Base-by-base conservation (phyloP, 441 rosid species). In the Corymbia calophylla region DNA sequence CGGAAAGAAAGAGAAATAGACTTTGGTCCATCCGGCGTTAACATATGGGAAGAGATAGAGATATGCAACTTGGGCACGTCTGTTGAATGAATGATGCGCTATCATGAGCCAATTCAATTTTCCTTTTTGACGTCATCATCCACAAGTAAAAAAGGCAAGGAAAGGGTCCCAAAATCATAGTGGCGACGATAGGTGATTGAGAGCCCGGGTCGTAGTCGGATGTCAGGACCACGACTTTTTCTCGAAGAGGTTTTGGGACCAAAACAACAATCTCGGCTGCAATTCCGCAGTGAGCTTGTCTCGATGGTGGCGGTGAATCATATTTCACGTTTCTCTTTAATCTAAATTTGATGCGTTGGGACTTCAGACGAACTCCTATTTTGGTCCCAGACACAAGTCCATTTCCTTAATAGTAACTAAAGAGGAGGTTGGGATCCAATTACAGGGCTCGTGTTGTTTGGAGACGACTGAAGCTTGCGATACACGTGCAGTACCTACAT, bases 261-360 rank as follows among this genome's bases (percentile, higher is more conserved):
- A 27, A 25, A 29, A 60, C 31, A 27, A 60, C 3, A 25, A 25
- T 11, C 25, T 60, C 31, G 0, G 31, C 2, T 11, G 66, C 66
- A 27, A 25, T 58, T 58, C 64, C 14, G n/a, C 25, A 55, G 58
- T 19, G 21, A 0, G 58, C 21, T 1, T 55, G 58, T 55, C 58
- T 55, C 1, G 64, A 17, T 53, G 19, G 16, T 23, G 62, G 64
- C 11, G 29, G 64, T 11, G n/a, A 58, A 58, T 58, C 64, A 25
- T 23, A 23, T 25, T 60, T 62, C 68, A 29, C 68, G 4, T 62
- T 13, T 62, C 18, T 62, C 32, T 0, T 62, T 29, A 13, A 62
- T 62, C 68, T 3, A 4, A 0, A 0, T 29, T 29, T 6, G 1
- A 29, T n/a, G 18, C 4, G 32, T n/a, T 0, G 18, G 29, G 32